Percentiles rank a stretch among this genome's conserved stretches.
Conservation (phyloP, 106 monocot species). For the Triglochin maritima region DNA sequence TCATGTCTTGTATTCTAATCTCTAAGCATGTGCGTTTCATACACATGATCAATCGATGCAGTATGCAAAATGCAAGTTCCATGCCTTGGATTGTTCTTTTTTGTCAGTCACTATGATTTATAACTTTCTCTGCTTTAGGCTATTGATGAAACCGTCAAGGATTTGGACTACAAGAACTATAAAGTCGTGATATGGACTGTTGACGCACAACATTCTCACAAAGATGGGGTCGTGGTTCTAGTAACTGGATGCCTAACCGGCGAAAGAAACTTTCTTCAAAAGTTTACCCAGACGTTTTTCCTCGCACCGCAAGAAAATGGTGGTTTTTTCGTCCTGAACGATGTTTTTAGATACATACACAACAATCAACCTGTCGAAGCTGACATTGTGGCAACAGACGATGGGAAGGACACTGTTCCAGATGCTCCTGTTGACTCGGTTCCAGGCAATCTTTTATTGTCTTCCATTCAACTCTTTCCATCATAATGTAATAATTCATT, state of each 20-base stretch:
- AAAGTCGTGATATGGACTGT: constrained; percentile 19
- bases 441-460: constrained; percentile 7
- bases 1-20: too few species aligned
- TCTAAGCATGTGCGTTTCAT: too few species aligned
- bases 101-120: too few species aligned
- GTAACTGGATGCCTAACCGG: constrained; percentile 18
- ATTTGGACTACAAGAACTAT: constrained; percentile 15
- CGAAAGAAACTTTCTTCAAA: constrained; percentile 3
- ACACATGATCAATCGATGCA: too few species aligned
- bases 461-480: background rate
- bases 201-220: constrained; percentile 25
- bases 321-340: constrained; percentile 25
- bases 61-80: too few species aligned
- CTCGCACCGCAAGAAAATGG: constrained; percentile 30
- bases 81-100: too few species aligned
- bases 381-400: background rate
- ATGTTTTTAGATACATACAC: constrained; percentile 16
- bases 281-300: constrained; percentile 21
- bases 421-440: constrained; percentile 2
- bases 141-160: constrained; percentile 18
- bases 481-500: background rate
- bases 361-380: constrained; percentile 3
- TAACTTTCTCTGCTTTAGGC: constrained; percentile 1
- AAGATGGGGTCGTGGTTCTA: constrained; percentile 19
- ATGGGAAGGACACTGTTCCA: background rate